These are phyloP conservation scores for Nemania sp. DNA, from an alignment of 2,329 filamentous ascomycete genomes.

Conservation along the genomic window DNA sequence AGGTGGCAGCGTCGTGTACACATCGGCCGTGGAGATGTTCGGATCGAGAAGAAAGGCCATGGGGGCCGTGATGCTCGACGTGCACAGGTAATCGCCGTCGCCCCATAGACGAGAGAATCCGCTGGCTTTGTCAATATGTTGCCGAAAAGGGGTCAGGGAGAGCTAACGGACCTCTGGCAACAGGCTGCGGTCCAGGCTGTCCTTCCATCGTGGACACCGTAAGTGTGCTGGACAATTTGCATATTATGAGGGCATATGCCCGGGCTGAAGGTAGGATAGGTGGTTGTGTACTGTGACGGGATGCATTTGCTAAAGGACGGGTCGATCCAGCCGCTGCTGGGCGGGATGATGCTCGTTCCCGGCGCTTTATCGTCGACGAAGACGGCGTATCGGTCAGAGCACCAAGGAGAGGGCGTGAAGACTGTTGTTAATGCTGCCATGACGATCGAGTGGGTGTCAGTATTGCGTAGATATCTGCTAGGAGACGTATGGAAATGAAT, in stretches of 20 bases:
- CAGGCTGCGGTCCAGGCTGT: constrained; percentile 36
- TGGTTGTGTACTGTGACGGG: constrained; percentile 33
- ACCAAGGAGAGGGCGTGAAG: constrained; percentile 34
- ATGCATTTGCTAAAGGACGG: constrained; percentile 37
- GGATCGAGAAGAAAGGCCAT: constrained; percentile 38
- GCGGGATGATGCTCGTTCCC: constrained; percentile 32
- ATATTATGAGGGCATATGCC: constrained; percentile 38
- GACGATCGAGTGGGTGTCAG: not conserved
- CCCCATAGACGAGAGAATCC: constrained; percentile 35
- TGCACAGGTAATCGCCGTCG: too few relatives aligned
- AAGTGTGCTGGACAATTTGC: constrained; percentile 30
- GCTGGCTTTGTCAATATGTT: constrained; percentile 23
- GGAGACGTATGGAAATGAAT: not conserved
- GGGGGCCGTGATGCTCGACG: constrained; percentile 30
- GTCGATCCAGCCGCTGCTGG: constrained; percentile 39
- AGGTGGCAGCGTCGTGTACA: constrained; percentile 36
- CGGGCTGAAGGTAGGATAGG: constrained; percentile 36
- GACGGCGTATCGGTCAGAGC: constrained; percentile 36
- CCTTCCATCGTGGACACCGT: constrained; percentile 13
- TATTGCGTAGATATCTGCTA: not conserved
- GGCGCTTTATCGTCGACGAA: constrained; percentile 31
- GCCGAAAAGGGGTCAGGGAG: not conserved
- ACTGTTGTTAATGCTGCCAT: constrained; percentile 36
- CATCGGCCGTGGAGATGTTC: constrained; percentile 35
- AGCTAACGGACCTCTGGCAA: constrained; percentile 35